phyloP scores from a whole-genome alignment of 2,329 filamentous ascomycete species.

The Pseudofabraea citricarpa region DNA sequence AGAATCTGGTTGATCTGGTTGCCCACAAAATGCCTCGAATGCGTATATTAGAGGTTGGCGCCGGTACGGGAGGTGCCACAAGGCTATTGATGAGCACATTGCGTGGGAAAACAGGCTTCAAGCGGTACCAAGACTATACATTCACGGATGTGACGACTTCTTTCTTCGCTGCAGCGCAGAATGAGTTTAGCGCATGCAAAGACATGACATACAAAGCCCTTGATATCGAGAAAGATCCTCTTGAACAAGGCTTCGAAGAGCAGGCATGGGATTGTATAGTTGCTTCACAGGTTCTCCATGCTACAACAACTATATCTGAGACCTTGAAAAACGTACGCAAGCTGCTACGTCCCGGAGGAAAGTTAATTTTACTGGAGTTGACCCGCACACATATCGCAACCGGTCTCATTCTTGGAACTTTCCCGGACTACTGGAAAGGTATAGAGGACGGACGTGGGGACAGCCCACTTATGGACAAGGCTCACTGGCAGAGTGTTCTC shows the following conservation, averaged over 20 bases:
- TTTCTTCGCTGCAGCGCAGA: not conserved
- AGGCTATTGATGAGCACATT: constrained; percentile 2
- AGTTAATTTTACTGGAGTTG: not conserved
- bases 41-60: constrained; percentile 8
- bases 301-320: not conserved
- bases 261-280: not conserved
- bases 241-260: not conserved
- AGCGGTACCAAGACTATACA: not conserved
- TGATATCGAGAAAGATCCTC: not conserved
- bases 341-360: not conserved
- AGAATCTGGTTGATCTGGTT: no score
- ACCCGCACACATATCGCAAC: not conserved
- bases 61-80: constrained; percentile 6
- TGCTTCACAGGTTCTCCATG: not conserved
- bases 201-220: not conserved
- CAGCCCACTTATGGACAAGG: not conserved
- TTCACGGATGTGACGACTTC: not conserved
- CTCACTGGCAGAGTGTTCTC: not conserved
- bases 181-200: not conserved
- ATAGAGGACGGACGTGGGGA: not conserved
- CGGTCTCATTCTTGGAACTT: not conserved
- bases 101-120: not conserved
- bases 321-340: not conserved
- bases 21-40: constrained; percentile 14
- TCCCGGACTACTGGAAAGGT: not conserved